These are phyloP conservation scores for Neonothopanus nambi DNA, from an alignment of 1,284 basidiomycete species.

Conservation along the genomic window DNA sequence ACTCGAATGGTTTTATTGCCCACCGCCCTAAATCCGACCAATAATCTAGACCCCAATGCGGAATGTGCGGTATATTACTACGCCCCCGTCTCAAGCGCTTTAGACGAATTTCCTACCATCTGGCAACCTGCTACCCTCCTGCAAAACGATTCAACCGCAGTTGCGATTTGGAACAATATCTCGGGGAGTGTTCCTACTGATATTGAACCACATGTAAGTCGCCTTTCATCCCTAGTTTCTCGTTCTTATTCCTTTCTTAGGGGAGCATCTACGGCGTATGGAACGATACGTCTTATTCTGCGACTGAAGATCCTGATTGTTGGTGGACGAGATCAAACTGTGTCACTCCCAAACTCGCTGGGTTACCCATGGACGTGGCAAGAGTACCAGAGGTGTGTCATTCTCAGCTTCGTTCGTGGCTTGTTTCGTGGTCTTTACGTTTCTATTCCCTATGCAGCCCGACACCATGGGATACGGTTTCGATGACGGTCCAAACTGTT, in stretches of 20 bases:
- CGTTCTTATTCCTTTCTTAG: background rate
- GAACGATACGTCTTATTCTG: constrained; percentile 3
- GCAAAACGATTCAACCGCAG: constrained; percentile 45
- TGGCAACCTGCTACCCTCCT: constrained; percentile 48
- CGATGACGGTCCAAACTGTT: constrained; percentile 78
- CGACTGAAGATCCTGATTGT: constrained; percentile 1
- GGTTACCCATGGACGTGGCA: constrained; percentile 54
- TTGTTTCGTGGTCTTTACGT: background rate
- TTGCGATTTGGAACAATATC: constrained; percentile 38
- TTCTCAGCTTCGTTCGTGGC: background rate
- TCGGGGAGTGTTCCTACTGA: constrained; percentile 25
- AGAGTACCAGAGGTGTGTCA: constrained; percentile 59
- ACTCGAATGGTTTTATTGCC: background rate
- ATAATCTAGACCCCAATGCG: constrained; percentile 33
- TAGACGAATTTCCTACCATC: constrained; percentile 46
- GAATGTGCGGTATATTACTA: constrained; percentile 46
- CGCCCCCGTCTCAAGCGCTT: constrained; percentile 37
- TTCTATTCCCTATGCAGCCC: constrained; percentile 37
- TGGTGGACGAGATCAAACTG: constrained; percentile 66
- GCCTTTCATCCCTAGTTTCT: background rate
- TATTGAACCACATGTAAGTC: constrained; percentile 11
- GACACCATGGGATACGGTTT: constrained; percentile 63
- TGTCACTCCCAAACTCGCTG: constrained; percentile 48
- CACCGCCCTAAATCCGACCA: too few relatives aligned
- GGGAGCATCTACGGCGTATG: constrained; percentile 5